Evolutionary conservation across 2,329 filamentous ascomycete species (phyloP).

Genomic region (Alternaria panax): DNA sequence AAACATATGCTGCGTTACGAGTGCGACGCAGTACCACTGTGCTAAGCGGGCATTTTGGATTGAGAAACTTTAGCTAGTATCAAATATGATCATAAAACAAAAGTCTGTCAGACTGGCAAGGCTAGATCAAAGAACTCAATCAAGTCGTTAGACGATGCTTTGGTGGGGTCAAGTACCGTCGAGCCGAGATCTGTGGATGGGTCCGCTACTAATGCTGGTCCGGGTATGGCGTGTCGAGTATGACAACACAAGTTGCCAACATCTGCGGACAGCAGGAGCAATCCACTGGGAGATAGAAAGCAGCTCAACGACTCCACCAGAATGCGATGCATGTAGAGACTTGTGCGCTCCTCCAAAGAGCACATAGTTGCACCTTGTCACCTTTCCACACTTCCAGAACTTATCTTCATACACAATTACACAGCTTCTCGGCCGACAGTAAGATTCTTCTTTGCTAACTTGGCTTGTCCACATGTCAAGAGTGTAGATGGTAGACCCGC

Average conservation of each 20-base stretch:
- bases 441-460: background rate
- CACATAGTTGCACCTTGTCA: background rate
- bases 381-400: background rate
- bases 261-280: background rate
- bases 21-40: conserved; percentile 24
- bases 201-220: background rate
- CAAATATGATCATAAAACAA: rapidly evolving
- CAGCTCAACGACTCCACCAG: background rate
- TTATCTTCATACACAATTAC: background rate
- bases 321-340: background rate
- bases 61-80: background rate
- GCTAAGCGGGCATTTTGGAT: conserved; percentile 14
- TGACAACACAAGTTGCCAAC: background rate
- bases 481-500: background rate
- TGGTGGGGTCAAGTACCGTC: background rate
- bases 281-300: background rate
- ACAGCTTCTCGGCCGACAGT: background rate
- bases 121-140: no score
- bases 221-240: background rate
- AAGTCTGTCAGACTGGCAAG: background rate
- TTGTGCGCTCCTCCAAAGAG: background rate
- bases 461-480: background rate
- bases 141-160: background rate
- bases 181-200: background rate
- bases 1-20: conserved; percentile 14